Base-by-base conservation (phyloP, 495 filamentous ascomycete genomes). In the Parachaetomium inaequale region DNA sequence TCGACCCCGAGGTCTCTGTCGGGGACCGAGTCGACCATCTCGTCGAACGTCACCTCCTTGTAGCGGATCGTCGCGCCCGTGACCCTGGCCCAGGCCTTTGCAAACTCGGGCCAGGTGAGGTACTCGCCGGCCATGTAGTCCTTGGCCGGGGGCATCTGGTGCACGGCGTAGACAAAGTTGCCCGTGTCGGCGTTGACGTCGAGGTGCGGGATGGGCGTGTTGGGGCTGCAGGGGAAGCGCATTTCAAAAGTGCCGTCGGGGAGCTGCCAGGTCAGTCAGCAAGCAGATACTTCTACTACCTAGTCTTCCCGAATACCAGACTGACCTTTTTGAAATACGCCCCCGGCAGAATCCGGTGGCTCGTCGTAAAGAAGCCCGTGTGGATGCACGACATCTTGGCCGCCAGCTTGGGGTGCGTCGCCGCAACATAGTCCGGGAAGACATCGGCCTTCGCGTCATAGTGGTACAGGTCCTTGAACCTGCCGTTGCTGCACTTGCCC, bases 371-470 rank as follows among this genome's bases (percentile, higher is more conserved):
- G 63, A 64, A 78, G 21, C 78, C 78, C 43, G 77, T 79, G 21
- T 79, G 75, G 26, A 81, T 72, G 68, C 72, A 79, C 10, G 74
- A 77, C 68, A 72, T 81, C 70, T 80, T 81, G 55, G 65, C 63
- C 23, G 70, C 73, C 54, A 84, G 69, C 15, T 68, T 70, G 0
- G 79, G 78, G 58, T 79, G 72, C 8, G 50, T 62, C 4, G 69
- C 63, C 14, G 61, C 68, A 2, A 78, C 74, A 53, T 80, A 80
- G 28, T 69, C 62, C 7, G 75, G 75, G 51, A 75, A 78, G 26
- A 75, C 62, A 15, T 77, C 68, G 34, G 75, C 78, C 68, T 81
- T 80, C 28, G 70, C 52, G 49, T 80, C 75, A 45, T 75, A 80
- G 59, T 79, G 78, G 60, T 76, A 76, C 54, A 78, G 62, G 53